phyloP scores from a whole-genome alignment of 164 flowering plant species.

The Houttuynia cordata region DNA sequence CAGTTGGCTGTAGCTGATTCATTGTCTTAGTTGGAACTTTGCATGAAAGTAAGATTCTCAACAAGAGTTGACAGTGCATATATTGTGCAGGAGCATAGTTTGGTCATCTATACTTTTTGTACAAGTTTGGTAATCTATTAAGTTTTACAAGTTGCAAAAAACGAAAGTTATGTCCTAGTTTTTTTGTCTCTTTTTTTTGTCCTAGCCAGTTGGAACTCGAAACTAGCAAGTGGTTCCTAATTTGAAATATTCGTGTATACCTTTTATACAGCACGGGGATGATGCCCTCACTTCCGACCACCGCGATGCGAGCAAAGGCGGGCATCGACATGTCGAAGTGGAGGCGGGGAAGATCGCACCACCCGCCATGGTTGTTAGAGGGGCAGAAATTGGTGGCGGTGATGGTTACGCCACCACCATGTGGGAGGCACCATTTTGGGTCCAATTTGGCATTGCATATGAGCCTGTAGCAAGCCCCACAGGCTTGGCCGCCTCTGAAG shows the following conservation, averaged over 20 bases:
- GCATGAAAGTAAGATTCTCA: too few relatives aligned
- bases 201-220: too few relatives aligned
- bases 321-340: conserved; percentile 77
- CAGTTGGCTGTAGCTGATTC: too few relatives aligned
- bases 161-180: too few relatives aligned
- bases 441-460: conserved; percentile 36
- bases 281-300: conserved; percentile 55
- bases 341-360: conserved; percentile 66
- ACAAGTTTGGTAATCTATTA: too few relatives aligned
- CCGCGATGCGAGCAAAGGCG: conserved; percentile 57
- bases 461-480: conserved; percentile 69
- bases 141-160: too few relatives aligned
- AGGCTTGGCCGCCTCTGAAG: conserved; percentile 47
- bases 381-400: conserved; percentile 93
- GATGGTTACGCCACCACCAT: conserved; percentile 25
- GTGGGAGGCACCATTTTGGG: conserved; percentile 54
- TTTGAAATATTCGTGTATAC: conserved; percentile 12
- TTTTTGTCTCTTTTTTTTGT: too few relatives aligned
- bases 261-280: conserved; percentile 60
- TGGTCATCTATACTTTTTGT: too few relatives aligned
- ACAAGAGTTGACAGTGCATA: too few relatives aligned
- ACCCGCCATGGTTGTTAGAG: conserved; percentile 65
- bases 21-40: too few relatives aligned
- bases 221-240: too few relatives aligned
- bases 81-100: too few relatives aligned